Base-by-base conservation (phyloP, 305 asterid species). In the Fraxinus sp. region DNA sequence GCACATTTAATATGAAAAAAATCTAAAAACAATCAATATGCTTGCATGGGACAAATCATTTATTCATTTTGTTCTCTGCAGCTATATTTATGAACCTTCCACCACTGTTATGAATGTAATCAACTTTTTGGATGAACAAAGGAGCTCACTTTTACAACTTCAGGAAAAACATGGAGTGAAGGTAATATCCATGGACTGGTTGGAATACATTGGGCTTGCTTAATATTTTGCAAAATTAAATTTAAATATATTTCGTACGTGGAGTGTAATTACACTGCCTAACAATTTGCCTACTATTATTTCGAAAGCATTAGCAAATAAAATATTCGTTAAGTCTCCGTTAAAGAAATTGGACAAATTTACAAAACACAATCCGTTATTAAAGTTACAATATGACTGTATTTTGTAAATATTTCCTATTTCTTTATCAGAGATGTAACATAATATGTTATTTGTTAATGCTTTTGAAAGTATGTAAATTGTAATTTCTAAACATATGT, bases 101-200 rank as follows among this genome's bases (percentile, higher is more conserved):
- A 83, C 93, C 86, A 86, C 94, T 64, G 99, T 93, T 57, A 82
- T 86, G 90, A 86, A 93, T 76, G 88, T 86, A 64, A 86, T 94
- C 57, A 46, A 82, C 84, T 82, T 89, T 78, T 85, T 96, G 92
- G 98, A 91, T 22, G 99, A 94, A 78, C 97, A 89, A 81, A 85
- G 94, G 88, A 84, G 83, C 84, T 89, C 98, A 62, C 94, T 96
- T 83, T 44, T 94, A 81, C 89, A 92, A 76, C 94, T 92, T 84
- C 99, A 96, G 88, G 98, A 96, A 78, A 94, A 91, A 91, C 97
- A 96, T 79, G 97, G 95, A 72, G 98, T 96, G 86, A 87, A 80
- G 88, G 99, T 96, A 86, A 75, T 84, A 71, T 49, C 74, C 71
- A 35, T 59, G 59, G 79, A 35, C 75, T 44, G 7, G 62, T 52